Evolutionary conservation across 2,329 filamentous ascomycete species (phyloP).

Genomic region (Beauveria sp.): DNA sequence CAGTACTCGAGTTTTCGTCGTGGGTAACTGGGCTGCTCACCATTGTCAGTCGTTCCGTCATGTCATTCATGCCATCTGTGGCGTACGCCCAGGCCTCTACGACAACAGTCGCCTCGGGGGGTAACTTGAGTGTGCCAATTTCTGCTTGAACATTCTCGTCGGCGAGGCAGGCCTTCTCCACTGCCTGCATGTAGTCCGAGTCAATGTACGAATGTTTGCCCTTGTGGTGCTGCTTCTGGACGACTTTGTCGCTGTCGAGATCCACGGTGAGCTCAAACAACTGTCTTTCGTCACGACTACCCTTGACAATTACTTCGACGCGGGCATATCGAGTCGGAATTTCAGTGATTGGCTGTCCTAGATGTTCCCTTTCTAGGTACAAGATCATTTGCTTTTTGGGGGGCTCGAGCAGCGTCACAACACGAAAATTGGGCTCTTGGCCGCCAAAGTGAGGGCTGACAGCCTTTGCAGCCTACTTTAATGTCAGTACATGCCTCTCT

Average conservation of each 20-base stretch:
- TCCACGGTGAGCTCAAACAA: constrained; percentile 24
- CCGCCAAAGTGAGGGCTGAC: constrained; percentile 17
- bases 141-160: constrained; percentile 35
- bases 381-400: constrained; percentile 37
- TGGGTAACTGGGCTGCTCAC: constrained; percentile 19
- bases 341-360: constrained; percentile 5
- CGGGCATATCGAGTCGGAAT: constrained; percentile 28
- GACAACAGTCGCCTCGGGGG: constrained; percentile 34
- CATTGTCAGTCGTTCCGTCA: constrained; percentile 40
- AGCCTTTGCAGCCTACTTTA: constrained; percentile 17
- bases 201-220: constrained; percentile 42
- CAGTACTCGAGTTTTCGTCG: not conserved
- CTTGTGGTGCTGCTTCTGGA: constrained; percentile 23
- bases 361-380: constrained; percentile 36
- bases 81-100: constrained; percentile 51
- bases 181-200: constrained; percentile 37
- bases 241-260: constrained; percentile 17
- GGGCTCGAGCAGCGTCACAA: constrained; percentile 43
- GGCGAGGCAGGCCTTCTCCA: constrained; percentile 38
- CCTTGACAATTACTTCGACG: constrained; percentile 27
- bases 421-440: constrained; percentile 33
- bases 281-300: constrained; percentile 12
- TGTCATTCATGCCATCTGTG: constrained; percentile 45
- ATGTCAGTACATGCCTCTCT: not conserved
- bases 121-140: constrained; percentile 34